Evolutionary conservation across 192 early-diverging fungal genomes (phyloP), one percentile per base, ranked within the genome.

Genomic region (Rhizoclosmatium globosum): DNA sequence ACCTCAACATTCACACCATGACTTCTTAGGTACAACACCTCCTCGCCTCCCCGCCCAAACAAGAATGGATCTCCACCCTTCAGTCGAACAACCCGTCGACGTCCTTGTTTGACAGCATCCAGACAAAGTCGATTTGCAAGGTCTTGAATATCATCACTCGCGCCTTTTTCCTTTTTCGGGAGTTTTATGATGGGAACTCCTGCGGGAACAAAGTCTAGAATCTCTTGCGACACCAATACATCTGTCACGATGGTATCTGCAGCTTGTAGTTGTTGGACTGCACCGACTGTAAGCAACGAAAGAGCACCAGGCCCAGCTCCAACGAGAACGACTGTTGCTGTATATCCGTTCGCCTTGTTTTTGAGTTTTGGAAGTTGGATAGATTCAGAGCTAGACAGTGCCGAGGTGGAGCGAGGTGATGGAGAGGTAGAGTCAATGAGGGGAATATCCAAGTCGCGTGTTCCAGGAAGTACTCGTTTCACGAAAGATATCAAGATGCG

Each of bases 61-160:
- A 98, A 88, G 78, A 96, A 94, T 38, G 95, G 94, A 71, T 97
- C 95, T n/a, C 97, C 97, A 57, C 92, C 91, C 87, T 98, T 97
- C 50, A 98, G 84, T 53, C 97, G 85, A 58, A 96, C 93, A 3
- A 98, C 97, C 2, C 78, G 84, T 77, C 87, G 82, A 44, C 91
- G 92, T 38, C 85, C 83, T 3, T 85, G 23, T 11, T 57, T 6
- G 19, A 96, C 81, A n/a, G 90, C 94, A 46, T 90, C 87, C 19
- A 95, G 83, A 53, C 90, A 92, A 84, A 91, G 90, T n/a, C 84
- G 85, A 79, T 94, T 87, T 56, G 95, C 84, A 56, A 93, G 91
- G 64, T 94, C 88, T 79, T 97, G 95, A 39, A 94, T 90, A 44
- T 87, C 84, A 58, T 92, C 91, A 7, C 92, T 92, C 4, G 82